Evolutionary conservation across 805 yeast genomes (phyloP).

Genomic region (Ogataea glucozyma): DNA sequence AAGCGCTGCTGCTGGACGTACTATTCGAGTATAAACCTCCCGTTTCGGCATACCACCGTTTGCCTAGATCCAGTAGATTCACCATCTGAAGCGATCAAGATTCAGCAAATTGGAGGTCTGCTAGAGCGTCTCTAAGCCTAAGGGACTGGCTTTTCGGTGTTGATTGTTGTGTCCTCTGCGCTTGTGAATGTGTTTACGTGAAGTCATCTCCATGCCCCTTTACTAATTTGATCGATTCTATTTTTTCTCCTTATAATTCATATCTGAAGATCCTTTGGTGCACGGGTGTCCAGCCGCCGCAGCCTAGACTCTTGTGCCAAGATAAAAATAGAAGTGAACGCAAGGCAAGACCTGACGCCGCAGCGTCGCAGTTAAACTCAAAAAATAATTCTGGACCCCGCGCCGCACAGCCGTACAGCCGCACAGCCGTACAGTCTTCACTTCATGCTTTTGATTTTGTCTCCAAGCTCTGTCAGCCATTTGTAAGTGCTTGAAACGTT

Average conservation of each 20-base stretch:
- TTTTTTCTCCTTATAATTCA: not conserved
- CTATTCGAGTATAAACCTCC: slow-evolving; percentile 15
- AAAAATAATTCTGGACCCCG: not conserved
- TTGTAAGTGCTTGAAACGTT: not conserved
- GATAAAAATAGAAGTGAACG: not conserved
- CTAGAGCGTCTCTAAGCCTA: too few relatives aligned
- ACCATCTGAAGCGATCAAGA: too few relatives aligned
- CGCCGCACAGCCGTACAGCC: not conserved
- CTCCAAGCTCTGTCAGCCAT: not conserved
- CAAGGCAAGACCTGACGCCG: not conserved
- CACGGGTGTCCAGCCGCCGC: not conserved
- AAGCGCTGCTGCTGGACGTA: slow-evolving; percentile 4
- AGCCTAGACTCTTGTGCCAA: slow-evolving; percentile 1
- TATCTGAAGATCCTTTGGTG: not conserved
- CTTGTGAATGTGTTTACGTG: not conserved
- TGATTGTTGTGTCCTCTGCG: not conserved
- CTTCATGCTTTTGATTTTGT: too few relatives aligned
- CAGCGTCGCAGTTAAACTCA: not conserved
- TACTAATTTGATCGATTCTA: not conserved
- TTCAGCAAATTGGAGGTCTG: too few relatives aligned
- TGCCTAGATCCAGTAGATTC: slow-evolving; percentile 12
- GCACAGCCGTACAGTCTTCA: not conserved
- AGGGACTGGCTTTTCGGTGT: too few relatives aligned
- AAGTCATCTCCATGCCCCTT: not conserved
- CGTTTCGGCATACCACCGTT: slow-evolving; percentile 12